These are phyloP conservation scores for Crithidia sp. DNA, from an alignment of 208 protist species.

Conservation along the genomic window DNA sequence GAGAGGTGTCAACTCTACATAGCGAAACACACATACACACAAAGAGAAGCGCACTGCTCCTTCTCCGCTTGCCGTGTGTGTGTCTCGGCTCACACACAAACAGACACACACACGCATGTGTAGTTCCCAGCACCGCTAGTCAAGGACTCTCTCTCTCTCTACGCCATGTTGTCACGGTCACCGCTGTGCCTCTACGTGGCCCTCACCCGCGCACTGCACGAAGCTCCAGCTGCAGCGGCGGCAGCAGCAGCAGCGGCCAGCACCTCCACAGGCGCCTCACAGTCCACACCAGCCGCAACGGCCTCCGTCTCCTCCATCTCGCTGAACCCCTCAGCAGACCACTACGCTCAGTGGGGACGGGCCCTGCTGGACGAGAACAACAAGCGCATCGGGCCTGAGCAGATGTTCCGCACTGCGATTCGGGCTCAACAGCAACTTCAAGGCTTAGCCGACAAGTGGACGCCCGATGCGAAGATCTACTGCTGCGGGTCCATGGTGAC, in stretches of 20 bases:
- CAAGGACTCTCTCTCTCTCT: too few relatives aligned
- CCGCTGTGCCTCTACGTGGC: constrained; percentile 19
- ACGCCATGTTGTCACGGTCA: constrained; percentile 15
- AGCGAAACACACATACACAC: too few relatives aligned
- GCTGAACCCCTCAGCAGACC: constrained; percentile 58
- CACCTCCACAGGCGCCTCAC: background rate
- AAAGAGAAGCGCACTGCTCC: too few relatives aligned
- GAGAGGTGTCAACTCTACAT: too few relatives aligned
- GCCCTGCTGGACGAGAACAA: constrained; percentile 80
- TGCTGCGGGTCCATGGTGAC: constrained; percentile 88
- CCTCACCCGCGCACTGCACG: constrained; percentile 11
- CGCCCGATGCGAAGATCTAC: constrained; percentile 90
- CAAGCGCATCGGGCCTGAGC: constrained; percentile 79
- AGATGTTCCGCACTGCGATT: constrained; percentile 88
- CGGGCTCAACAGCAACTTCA: constrained; percentile 84
- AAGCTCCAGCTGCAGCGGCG: background rate
- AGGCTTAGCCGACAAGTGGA: constrained; percentile 87
- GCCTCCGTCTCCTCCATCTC: constrained; percentile 15
- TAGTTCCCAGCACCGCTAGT: too few relatives aligned
- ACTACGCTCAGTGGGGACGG: constrained; percentile 83
- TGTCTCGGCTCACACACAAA: too few relatives aligned
- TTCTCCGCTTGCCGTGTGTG: too few relatives aligned
- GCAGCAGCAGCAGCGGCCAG: too few relatives aligned
- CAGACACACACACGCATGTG: too few relatives aligned
- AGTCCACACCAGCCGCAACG: background rate